Percentiles rank a stretch among this genome's conserved stretches.
Evolutionary conservation across 371 early-diverging fungal species (phyloP).

Genomic region (Parasitella parasitica): DNA sequence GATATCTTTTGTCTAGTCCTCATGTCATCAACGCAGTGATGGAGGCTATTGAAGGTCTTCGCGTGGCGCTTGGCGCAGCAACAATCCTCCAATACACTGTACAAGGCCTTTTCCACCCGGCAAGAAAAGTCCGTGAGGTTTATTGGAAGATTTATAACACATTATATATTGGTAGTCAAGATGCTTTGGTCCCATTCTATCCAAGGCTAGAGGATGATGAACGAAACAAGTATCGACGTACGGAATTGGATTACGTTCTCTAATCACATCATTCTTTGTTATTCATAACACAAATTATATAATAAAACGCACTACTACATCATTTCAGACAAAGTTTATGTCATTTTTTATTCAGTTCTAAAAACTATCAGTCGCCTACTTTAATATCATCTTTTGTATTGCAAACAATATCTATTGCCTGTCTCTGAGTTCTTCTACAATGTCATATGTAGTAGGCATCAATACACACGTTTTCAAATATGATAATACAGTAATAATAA

Average conservation of each 20-base stretch:
- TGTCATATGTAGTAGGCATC: too few relatives aligned
- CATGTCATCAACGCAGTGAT: constrained; percentile 97
- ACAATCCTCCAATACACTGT: constrained; percentile 86
- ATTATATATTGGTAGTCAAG: constrained; percentile 91
- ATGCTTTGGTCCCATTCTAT: constrained; percentile 87
- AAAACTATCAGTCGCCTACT: too few relatives aligned
- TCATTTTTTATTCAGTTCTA: neutral
- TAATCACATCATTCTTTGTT: constrained; percentile 19
- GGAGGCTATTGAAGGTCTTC: constrained; percentile 94
- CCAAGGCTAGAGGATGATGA: constrained; percentile 87
- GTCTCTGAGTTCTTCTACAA: too few relatives aligned
- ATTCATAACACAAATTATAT: neutral
- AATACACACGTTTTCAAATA: too few relatives aligned
- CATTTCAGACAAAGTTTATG: neutral
- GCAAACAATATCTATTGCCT: too few relatives aligned
- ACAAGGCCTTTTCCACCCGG: constrained; percentile 98
- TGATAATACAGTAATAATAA: too few relatives aligned
- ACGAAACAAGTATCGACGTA: constrained; percentile 70
- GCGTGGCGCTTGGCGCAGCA: constrained; percentile 88
- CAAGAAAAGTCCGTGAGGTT: constrained; percentile 91
- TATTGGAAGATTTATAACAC: constrained; percentile 98
- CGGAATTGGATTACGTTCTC: constrained; percentile 67
- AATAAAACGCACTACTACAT: too few relatives aligned
- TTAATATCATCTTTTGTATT: too few relatives aligned
- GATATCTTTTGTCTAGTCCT: constrained; percentile 52